Evolutionary conservation across 78 protist genomes (phyloP).

Genomic region (Bigelowiella natans): DNA sequence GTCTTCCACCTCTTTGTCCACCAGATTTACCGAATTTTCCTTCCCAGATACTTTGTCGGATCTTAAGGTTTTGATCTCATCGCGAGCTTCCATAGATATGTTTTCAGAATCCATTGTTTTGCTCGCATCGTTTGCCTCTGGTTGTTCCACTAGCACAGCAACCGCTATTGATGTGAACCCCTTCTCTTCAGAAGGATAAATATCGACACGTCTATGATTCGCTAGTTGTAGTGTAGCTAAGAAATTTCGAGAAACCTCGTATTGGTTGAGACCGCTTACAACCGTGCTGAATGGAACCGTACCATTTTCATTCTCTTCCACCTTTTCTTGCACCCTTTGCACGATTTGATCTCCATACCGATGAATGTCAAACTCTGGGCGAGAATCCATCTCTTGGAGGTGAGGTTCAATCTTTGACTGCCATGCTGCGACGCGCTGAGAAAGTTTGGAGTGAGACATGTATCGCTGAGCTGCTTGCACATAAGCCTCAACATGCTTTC

Average conservation of each 20-base stretch:
- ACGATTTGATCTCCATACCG: background rate
- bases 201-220: background rate
- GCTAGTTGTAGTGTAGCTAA: constrained; percentile 30
- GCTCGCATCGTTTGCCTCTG: no score
- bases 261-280: background rate
- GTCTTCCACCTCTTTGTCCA: no score
- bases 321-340: background rate
- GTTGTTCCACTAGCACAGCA: no score
- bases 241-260: constrained; percentile 20
- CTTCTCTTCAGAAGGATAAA: no score
- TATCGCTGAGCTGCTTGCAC: background rate
- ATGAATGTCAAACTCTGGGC: background rate
- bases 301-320: background rate
- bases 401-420: background rate
- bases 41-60: no score
- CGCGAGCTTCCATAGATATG: no score
- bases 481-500: background rate
- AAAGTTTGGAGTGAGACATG: background rate
- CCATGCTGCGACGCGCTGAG: background rate
- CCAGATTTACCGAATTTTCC: no score
- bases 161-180: no score
- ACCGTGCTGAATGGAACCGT: background rate
- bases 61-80: no score
- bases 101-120: no score
- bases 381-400: background rate